These are phyloP conservation scores for Cercospora beticola DNA, from an alignment of 2,329 filamentous ascomycete genomes.

Conservation along the genomic window DNA sequence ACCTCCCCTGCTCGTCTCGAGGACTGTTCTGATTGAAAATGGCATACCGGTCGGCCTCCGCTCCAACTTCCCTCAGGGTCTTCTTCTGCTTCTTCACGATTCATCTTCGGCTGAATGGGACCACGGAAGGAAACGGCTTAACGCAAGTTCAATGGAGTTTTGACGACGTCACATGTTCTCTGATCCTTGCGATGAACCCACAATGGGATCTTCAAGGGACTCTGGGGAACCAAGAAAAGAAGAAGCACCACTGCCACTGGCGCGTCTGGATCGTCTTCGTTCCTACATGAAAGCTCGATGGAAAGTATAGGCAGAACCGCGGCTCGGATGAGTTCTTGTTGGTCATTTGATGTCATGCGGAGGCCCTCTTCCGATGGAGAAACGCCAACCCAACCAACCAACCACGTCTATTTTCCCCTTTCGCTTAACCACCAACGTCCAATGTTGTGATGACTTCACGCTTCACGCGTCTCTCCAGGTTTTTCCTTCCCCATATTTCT, in stretches of 20 bases:
- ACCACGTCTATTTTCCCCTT: neutral
- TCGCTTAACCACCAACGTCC: neutral
- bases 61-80: neutral
- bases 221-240: neutral
- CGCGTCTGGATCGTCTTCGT: neutral
- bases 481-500: neutral
- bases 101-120: neutral
- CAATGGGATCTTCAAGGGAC: neutral
- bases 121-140: neutral
- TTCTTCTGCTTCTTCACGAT: neutral
- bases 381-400: neutral
- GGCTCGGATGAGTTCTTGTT: neutral
- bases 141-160: no score
- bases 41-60: neutral
- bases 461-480: neutral
- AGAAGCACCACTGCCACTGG: neutral
- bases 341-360: neutral
- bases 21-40: neutral
- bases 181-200: neutral
- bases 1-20: neutral
- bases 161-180: neutral
- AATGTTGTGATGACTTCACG: neutral
- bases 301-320: slow-evolving; percentile 1
- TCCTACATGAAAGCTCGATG: neutral
- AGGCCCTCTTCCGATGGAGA: neutral